These are phyloP conservation scores for Xanthoceras sorbifolium DNA, from an alignment of 345 rosid species.

Conservation along the genomic window DNA sequence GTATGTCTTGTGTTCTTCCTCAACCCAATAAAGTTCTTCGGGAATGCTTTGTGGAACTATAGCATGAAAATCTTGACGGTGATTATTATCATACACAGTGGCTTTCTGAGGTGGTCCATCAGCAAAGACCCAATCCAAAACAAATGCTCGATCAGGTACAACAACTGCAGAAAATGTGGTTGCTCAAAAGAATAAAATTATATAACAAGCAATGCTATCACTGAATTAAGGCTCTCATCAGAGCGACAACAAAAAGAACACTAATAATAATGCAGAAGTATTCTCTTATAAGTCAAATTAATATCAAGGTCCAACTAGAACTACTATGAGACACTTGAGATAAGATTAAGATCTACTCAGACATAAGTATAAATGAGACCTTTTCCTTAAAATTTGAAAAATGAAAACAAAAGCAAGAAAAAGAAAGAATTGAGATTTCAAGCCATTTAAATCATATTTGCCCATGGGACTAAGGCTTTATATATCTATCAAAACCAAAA, in stretches of 20 bases:
- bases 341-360: not conserved
- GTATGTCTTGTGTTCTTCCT: slow-evolving; percentile 66
- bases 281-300: not conserved
- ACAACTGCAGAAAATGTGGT: slow-evolving; percentile 50
- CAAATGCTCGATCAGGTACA: slow-evolving; percentile 63
- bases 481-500: not conserved
- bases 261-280: not conserved
- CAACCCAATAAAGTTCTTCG: slow-evolving; percentile 68
- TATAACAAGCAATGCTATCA: slow-evolving; percentile 3
- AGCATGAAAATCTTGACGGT: slow-evolving; percentile 72
- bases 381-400: not conserved
- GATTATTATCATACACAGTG: slow-evolving; percentile 70
- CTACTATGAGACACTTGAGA: not conserved
- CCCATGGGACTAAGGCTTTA: too few species aligned
- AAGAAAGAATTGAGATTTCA: slow-evolving; percentile 2
- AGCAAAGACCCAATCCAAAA: slow-evolving; percentile 92
- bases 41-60: slow-evolving; percentile 51
- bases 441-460: not conserved
- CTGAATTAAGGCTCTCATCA: not conserved
- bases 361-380: not conserved
- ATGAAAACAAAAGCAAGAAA: not conserved
- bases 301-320: not conserved
- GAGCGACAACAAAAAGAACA: not conserved
- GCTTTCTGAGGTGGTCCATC: slow-evolving; percentile 85
- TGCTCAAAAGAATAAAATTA: slow-evolving; percentile 8